Evolutionary conservation across 2,329 filamentous ascomycete genomes (phyloP).

Genomic region (Aurifilum marmelostoma): DNA sequence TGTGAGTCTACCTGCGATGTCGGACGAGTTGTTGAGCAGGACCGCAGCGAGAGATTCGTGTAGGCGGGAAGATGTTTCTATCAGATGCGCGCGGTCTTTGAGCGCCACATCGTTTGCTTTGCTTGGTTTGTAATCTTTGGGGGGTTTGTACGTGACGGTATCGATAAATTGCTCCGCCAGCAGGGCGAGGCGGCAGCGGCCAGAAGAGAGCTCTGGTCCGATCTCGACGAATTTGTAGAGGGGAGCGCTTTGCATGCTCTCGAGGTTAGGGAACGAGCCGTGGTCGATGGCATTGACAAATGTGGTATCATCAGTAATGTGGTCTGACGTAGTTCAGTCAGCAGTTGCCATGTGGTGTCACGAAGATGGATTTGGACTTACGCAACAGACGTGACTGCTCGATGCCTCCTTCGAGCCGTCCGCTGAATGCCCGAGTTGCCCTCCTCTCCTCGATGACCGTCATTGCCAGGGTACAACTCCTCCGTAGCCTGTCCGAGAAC

Average conservation of each 20-base stretch:
- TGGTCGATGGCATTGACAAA: conserved; percentile 55
- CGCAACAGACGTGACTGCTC: conserved; percentile 51
- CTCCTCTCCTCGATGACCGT: conserved; percentile 55
- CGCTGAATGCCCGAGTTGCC: conserved; percentile 48
- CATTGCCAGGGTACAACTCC: conserved; percentile 57
- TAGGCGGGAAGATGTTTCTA: conserved; percentile 47
- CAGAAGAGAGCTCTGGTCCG: conserved; percentile 56
- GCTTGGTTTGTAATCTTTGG: conserved; percentile 53
- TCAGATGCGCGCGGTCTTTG: conserved; percentile 49
- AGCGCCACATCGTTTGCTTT: conserved; percentile 43
- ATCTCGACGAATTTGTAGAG: conserved; percentile 51
- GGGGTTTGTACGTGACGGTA: conserved; percentile 50
- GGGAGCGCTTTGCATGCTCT: conserved; percentile 42
- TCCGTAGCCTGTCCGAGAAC: conserved; percentile 48
- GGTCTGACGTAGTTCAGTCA: conserved; percentile 39
- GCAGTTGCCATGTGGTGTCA: neutral
- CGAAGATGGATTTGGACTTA: conserved; percentile 39
- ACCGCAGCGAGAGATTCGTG: conserved; percentile 47
- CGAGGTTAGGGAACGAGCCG: conserved; percentile 54
- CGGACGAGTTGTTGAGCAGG: conserved; percentile 40
- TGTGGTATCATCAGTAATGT: conserved; percentile 43
- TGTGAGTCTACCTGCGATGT: conserved; percentile 41
- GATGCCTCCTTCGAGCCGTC: conserved; percentile 43
- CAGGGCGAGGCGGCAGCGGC: conserved; percentile 52
- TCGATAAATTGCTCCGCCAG: conserved; percentile 57